Base-by-base conservation (phyloP, 257 asterid species). In the Nicotiana undulata region DNA sequence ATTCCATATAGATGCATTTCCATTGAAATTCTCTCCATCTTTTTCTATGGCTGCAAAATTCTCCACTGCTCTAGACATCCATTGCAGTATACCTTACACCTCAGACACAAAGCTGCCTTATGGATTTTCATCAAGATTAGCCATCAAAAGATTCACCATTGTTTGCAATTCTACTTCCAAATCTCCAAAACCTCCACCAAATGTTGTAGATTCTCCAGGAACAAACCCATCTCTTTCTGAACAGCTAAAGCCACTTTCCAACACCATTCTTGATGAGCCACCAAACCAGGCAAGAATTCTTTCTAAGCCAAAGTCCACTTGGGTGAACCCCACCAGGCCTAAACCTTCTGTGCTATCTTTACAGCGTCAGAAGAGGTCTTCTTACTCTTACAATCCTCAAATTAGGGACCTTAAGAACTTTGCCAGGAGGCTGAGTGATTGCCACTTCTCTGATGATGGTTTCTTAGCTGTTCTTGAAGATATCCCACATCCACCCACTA, bases 271-370 rank as follows among this genome's bases (percentile, higher is more conserved):
- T 29, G 85, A 94, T 16, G 97, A 92, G 90, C 90, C 88, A 55
- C 90, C 94, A 20, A 88, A 63, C 76, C 83, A 82, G 40, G 20
- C 88, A 80, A 88, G 82, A 63, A 92, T 91, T 74, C 65, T 90
- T 17, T 87, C 97, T 82, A 94, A 91, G 78, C 98, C 98, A 1
- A 91, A 92, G 83, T 91, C 99, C 58, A 90, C 91, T 49, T 95
- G 99, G 99, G 96, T 93, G 40, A 95, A 95, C 80, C 98, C 99
- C 80, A 84, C 97, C 3, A 92, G 87, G 86, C 96, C 95, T 22
- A 93, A 81, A 85, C 98, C 96, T 22, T 87, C 96, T 20, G 95
- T 92, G 1, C 93, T 96, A 15, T 90, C 98, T 32, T 95, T 92
- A 44, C 92, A 93, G 74, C 94, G 99, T 86, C 99, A 96, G 5